Percentiles rank a stretch among this genome's conserved stretches.
phyloP scores from a whole-genome alignment of 1,139 yeast species.

The Hyphopichia fennica region DNA sequence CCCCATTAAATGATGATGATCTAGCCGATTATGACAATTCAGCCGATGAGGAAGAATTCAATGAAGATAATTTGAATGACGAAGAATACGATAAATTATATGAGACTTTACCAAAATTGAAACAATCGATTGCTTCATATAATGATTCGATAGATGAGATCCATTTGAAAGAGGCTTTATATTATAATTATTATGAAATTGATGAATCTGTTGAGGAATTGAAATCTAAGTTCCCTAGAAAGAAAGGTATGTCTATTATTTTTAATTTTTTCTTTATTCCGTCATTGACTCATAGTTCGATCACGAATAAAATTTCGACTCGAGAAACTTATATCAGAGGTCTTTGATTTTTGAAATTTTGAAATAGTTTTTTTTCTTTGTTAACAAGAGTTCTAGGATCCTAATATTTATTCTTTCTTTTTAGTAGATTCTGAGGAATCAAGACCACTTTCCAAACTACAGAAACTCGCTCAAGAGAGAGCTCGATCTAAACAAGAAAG shows the following conservation, averaged over 20 bases:
- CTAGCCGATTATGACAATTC: constrained; percentile 54
- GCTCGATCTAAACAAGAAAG: constrained; percentile 1
- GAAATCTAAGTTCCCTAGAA: constrained; percentile 38
- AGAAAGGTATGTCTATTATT: constrained; percentile 42
- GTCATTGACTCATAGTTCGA: not conserved
- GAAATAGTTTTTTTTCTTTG: not conserved
- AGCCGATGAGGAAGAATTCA: constrained; percentile 34
- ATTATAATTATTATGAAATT: constrained; percentile 59
- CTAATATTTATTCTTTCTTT: constrained; percentile 12
- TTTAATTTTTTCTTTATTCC: constrained; percentile 5
- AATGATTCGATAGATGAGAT: constrained; percentile 50
- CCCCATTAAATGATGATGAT: constrained; percentile 26
- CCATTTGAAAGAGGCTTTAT: constrained; percentile 59
- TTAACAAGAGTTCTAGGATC: constrained; percentile 18
- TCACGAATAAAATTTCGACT: not conserved
- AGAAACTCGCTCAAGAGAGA: constrained; percentile 20
- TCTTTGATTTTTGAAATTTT: not conserved
- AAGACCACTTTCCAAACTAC: constrained; percentile 16
- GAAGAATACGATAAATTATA: constrained; percentile 52
- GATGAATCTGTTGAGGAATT: constrained; percentile 55
- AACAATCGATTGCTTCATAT: constrained; percentile 32
- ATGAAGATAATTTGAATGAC: constrained; percentile 45
- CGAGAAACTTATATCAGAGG: constrained; percentile 1
- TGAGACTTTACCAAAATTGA: constrained; percentile 40
- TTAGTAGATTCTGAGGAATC: constrained; percentile 3